Evolutionary conservation across 139 green algal species (phyloP), one percentile per base, ranked within the genome.

Genomic region (Diplosphaera chodatii): DNA sequence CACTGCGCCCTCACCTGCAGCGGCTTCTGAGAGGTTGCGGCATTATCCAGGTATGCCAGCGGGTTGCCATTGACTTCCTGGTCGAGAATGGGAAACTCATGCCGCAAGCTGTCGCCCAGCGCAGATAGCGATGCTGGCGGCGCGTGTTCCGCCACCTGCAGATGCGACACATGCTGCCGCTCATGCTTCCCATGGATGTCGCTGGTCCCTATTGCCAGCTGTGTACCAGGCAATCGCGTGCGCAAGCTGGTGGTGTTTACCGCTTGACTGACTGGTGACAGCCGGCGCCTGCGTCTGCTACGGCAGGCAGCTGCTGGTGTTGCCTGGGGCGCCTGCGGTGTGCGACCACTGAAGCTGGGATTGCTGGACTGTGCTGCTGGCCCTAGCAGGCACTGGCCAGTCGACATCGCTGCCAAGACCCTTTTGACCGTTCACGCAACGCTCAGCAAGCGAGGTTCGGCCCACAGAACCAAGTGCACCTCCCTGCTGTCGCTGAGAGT

Each of bases 1-100:
- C n/a, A n/a, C n/a, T n/a, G n/a, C n/a, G n/a, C n/a, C 48, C 48
- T 59, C 32, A 94, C 88, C 22, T 65, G 69, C 10, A 63, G 37
- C 16, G 92, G 95, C 85, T 99, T 99, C 69, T 99, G 96, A 3
- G 86, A 96, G 4, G 96, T 99, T 4, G 96, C 96, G 20, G 89
- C 94, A 68, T 92, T 97, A 87, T 99, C 96, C 25, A 99, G 78
- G 82, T 99, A 99, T 1, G 99, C 88, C 27, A 99, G 78, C 23
- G 82, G 90, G 64, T 78, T 86, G 41, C 86, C 91, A 71, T 93
- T 87, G n/a, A 96, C 87, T 20, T 83, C 21, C 76, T 96, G 92
- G 64, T 93, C 16, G 13, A 98, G 85, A 20, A 97, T 91, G 21
- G 90, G 90, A 65, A 97, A 94, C 32, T 97, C 82, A 3, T 41